Percentiles rank a stretch among this genome's conserved stretches.
Evolutionary conservation across 192 early-diverging fungal species (phyloP).

Genomic region (Coemansia sp.): DNA sequence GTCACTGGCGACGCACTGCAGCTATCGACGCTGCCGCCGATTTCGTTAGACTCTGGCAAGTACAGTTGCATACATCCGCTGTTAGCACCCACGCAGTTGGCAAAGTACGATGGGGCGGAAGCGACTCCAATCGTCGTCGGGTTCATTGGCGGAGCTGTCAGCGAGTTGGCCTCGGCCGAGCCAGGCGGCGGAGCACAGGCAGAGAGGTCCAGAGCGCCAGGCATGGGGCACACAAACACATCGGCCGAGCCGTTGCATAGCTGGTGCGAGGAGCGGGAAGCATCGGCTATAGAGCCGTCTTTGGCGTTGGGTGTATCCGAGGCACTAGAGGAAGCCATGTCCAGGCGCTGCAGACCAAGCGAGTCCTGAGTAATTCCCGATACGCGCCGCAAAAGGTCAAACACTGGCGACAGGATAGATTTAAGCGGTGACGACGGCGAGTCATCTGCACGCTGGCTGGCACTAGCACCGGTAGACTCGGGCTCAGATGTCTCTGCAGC

Average conservation of each 20-base stretch:
- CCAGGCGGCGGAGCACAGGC: constrained; percentile 7
- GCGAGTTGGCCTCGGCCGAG: constrained; percentile 32
- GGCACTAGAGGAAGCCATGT: neutral
- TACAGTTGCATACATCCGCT: constrained; percentile 32
- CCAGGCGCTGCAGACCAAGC: constrained; percentile 20
- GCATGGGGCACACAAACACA: constrained; percentile 2
- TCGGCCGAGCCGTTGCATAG: constrained; percentile 1
- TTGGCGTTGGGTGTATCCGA: neutral
- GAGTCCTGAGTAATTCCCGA: constrained; percentile 42
- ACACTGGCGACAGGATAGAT: constrained; percentile 40
- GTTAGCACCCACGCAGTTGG: neutral
- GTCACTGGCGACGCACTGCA: constrained; percentile 32
- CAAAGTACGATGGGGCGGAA: constrained; percentile 9
- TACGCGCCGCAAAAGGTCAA: constrained; percentile 42
- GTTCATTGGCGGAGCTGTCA: constrained; percentile 53
- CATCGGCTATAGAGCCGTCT: neutral
- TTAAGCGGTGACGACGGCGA: constrained; percentile 45
- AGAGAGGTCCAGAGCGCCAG: neutral
- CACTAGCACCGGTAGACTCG: neutral
- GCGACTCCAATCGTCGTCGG: constrained; percentile 29
- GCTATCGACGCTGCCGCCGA: constrained; percentile 20
- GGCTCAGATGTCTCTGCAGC: neutral
- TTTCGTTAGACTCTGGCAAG: constrained; percentile 23
- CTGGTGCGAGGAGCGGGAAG: neutral
- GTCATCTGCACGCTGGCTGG: constrained; percentile 1